phyloP scores from a whole-genome alignment of 2,329 filamentous ascomycete genomes.

The Pezicula radicicola region DNA sequence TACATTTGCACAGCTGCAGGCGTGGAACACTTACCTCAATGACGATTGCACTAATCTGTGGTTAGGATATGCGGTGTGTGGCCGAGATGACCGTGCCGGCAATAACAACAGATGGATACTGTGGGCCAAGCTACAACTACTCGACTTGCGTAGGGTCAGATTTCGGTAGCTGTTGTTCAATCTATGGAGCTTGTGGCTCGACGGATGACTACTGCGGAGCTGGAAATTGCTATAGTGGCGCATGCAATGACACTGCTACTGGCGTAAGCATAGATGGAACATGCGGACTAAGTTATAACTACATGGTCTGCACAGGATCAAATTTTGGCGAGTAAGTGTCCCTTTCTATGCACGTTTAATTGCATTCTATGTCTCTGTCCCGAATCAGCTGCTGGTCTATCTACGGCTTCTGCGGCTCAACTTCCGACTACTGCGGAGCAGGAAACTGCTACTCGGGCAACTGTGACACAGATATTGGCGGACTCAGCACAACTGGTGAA shows the following conservation, averaged over 20 bases:
- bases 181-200: constrained; percentile 5
- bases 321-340: background rate
- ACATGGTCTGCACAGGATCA: background rate
- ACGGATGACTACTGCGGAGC: constrained; percentile 16
- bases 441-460: constrained; percentile 22
- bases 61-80: background rate
- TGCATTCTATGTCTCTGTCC: background rate
- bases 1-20: constrained; percentile 7
- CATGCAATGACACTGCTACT: constrained; percentile 1
- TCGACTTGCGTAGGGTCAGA: constrained; percentile 4
- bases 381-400: constrained; percentile 2
- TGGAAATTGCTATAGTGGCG: background rate
- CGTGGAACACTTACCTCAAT: constrained; percentile 11
- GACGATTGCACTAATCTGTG: background rate
- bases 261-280: background rate
- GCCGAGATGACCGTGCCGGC: constrained; percentile 1
- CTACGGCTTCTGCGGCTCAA: constrained; percentile 11
- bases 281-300: constrained; percentile 2
- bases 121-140: constrained; percentile 4
- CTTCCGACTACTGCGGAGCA: constrained; percentile 19
- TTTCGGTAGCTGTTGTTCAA: constrained; percentile 9
- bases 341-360: background rate
- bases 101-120: constrained; percentile 8
- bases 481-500: constrained; percentile 19
- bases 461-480: constrained; percentile 21